Percentiles rank a stretch among this genome's conserved stretches.
These are phyloP conservation scores for Pythium brachiatum DNA, from an alignment of 352 stramenopile genomes.

Conservation along the genomic window DNA sequence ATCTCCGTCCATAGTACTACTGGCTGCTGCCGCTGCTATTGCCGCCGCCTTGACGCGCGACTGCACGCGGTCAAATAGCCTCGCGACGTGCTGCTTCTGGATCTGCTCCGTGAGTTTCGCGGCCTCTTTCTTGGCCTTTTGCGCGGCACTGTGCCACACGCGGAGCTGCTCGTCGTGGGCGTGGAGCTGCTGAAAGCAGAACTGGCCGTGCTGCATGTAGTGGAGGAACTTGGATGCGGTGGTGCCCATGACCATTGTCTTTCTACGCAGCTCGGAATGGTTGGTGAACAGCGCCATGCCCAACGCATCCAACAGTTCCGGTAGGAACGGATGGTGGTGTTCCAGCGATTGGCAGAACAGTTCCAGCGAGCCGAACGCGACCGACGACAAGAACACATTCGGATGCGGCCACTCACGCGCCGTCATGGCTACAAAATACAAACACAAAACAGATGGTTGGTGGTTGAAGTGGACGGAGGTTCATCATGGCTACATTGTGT, in stretches of 20 bases:
- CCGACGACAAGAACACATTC: slow-evolving; percentile 50
- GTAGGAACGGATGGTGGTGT: slow-evolving; percentile 49
- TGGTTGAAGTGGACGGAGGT: slow-evolving; percentile 6
- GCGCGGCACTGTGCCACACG: slow-evolving; percentile 9
- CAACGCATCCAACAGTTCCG: slow-evolving; percentile 7
- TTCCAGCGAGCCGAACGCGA: slow-evolving; percentile 48
- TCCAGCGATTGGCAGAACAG: slow-evolving; percentile 43
- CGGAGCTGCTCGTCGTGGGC: slow-evolving; percentile 16
- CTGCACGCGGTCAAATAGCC: slow-evolving; percentile 27
- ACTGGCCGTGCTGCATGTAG: slow-evolving; percentile 46
- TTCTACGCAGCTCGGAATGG: slow-evolving; percentile 9
- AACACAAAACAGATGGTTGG: slow-evolving; percentile 9
- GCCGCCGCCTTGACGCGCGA: slow-evolving; percentile 11
- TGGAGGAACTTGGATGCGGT: slow-evolving; percentile 26
- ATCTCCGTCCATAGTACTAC: not conserved
- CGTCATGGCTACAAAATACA: slow-evolving; percentile 3
- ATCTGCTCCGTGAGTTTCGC: slow-evolving; percentile 39
- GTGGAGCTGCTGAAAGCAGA: slow-evolving; percentile 22
- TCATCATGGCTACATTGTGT: not conserved
- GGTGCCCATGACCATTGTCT: not conserved
- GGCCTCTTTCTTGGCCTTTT: slow-evolving; percentile 35
- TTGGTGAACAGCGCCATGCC: slow-evolving; percentile 14
- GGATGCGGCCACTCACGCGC: slow-evolving; percentile 37
- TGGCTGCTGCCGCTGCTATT: not conserved
- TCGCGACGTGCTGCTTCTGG: slow-evolving; percentile 32